Conservation (phyloP, 2,329 filamentous ascomycete genomes). For the Aspergillus sp. region DNA sequence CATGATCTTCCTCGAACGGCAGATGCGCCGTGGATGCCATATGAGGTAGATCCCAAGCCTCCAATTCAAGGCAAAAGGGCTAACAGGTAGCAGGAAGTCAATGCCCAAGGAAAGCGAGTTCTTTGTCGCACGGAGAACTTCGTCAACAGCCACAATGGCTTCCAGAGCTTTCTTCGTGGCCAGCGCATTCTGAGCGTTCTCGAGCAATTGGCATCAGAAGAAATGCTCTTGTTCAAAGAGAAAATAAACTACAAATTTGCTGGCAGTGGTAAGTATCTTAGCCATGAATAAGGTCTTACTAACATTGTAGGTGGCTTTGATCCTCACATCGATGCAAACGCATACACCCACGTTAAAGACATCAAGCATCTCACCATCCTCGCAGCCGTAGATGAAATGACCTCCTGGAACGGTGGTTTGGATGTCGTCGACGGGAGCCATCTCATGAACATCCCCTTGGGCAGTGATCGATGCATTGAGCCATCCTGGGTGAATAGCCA, state of each 20-base stretch:
- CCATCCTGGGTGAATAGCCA: slow-evolving; percentile 30
- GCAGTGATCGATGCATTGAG: slow-evolving; percentile 31
- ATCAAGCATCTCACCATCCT: slow-evolving; percentile 40
- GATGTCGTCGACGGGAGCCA: slow-evolving; percentile 39
- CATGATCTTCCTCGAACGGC: slow-evolving; percentile 27
- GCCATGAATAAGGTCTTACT: background rate
- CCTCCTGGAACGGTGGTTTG: slow-evolving; percentile 32
- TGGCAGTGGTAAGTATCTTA: slow-evolving; percentile 26
- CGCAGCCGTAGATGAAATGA: slow-evolving; percentile 35
- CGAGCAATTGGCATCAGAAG: slow-evolving; percentile 29
- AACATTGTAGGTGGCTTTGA: slow-evolving; percentile 29
- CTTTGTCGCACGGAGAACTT: slow-evolving; percentile 32
- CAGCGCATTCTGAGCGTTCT: slow-evolving; percentile 24
- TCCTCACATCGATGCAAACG: slow-evolving; percentile 38
- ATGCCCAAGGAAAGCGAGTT: slow-evolving; percentile 23
- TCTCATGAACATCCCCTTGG: slow-evolving; percentile 29
- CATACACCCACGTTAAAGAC: slow-evolving; percentile 38
- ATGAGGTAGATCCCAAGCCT: slow-evolving; percentile 15
- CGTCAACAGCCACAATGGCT: slow-evolving; percentile 26
- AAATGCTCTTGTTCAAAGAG: slow-evolving; percentile 41
- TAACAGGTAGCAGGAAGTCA: slow-evolving; percentile 18
- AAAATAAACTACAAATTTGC: slow-evolving; percentile 42
- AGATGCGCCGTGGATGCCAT: slow-evolving; percentile 28
- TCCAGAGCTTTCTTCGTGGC: slow-evolving; percentile 33
- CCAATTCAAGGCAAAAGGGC: background rate